Percentiles rank a stretch among this genome's conserved stretches.
Conservation (phyloP, 176 grass and related monocot species). For the Avena sativa region DNA sequence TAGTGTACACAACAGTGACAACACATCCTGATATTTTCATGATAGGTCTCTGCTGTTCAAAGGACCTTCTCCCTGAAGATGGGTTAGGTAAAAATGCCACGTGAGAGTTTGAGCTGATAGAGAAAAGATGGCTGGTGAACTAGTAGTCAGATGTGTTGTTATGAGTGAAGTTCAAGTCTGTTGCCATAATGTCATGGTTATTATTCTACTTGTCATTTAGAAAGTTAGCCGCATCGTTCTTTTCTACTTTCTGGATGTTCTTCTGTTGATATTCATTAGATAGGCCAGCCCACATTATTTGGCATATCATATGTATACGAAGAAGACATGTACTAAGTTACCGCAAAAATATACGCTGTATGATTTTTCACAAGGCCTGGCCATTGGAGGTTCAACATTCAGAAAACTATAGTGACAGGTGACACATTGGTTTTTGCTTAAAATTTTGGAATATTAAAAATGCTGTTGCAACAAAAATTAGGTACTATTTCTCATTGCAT, state of each 20-base stretch:
- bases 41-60: constrained; percentile 10
- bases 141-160: constrained; percentile 7
- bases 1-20: background rate
- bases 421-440: background rate
- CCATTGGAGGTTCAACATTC: constrained; percentile 24
- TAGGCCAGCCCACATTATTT: background rate
- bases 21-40: background rate
- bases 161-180: background rate
- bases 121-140: background rate
- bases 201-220: constrained; percentile 23
- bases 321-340: background rate
- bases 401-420: background rate
- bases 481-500: background rate
- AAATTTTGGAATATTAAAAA: constrained; percentile 28
- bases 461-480: constrained; percentile 4
- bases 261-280: constrained; percentile 25
- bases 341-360: background rate
- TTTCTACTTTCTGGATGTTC: background rate
- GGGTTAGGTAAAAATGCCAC: constrained; percentile 9
- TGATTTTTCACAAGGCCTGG: constrained; percentile 27
- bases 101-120: constrained; percentile 16
- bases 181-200: constrained; percentile 1
- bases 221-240: constrained; percentile 12
- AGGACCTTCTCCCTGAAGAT: background rate
- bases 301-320: constrained; percentile 19